Base-by-base conservation (phyloP, 1,284 basidiomycete species). In the Grifola frondosa region DNA sequence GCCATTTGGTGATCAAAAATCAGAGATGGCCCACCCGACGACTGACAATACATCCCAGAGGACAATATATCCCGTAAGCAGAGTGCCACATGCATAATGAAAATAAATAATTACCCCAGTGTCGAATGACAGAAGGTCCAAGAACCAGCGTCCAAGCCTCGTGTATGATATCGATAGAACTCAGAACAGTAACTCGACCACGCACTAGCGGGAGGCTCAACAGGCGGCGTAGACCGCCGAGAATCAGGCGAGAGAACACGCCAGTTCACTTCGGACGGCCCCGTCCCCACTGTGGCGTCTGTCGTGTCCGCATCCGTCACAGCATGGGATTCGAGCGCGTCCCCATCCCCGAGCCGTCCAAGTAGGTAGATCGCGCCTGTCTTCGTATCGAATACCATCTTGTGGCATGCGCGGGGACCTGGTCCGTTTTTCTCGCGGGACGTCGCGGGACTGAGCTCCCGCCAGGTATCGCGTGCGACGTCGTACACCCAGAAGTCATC, bases 1-100 rank as follows among this genome's bases (percentile, higher is more conserved):
- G 73, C 80, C 78, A 92, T 86, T 59, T 89, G 85, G 57, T 91
- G 89, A 60, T 91, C 89, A 53, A 82, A 88, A 38, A 91, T 69
- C 25, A 91, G 68, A 2, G 83, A 81, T 5, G 89, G 89, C 1
- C 88, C 88, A 9, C 81, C 81, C 6, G 76, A 71, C 3, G 68
- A 60, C 84, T 87, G 46, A 32, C 26, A 40, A 22, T 31, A 35
- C 20, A 10, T n/a, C n/a, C n/a, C n/a, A n/a, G n/a, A n/a, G n/a
- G n/a, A n/a, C n/a, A n/a, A n/a, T n/a, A n/a, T n/a, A n/a, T n/a
- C n/a, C n/a, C n/a, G n/a, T n/a, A n/a, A n/a, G n/a, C n/a, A n/a
- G n/a, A n/a, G n/a, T n/a, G n/a, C n/a, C 37, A 30, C 16, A 19
- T 36, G 44, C 24, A 39, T 25, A 20, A 31, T 10, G 23, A 17